phyloP scores from a whole-genome alignment of 1,284 basidiomycete species.

The Cryptococcus maquisensis region DNA sequence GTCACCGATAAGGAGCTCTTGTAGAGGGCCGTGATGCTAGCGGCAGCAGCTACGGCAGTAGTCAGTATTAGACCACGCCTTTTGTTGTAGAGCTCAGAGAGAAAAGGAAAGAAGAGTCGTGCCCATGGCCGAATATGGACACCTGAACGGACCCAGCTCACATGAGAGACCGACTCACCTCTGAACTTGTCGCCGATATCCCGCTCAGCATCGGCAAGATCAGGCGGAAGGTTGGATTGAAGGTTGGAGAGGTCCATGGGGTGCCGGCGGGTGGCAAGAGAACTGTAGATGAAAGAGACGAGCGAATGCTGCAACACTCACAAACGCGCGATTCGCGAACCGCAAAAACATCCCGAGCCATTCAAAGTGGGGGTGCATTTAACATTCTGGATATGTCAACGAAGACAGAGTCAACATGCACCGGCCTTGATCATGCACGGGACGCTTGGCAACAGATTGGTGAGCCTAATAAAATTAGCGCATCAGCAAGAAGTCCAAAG shows the following conservation, averaged over 20 bases:
- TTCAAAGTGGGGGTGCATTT: no score
- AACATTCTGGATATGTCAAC: no score
- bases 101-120: neutral
- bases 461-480: no score
- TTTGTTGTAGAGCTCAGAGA: neutral
- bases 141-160: neutral
- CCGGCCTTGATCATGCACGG: no score
- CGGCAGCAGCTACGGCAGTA: slow-evolving; percentile 44
- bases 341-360: no score
- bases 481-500: no score
- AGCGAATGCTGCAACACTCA: neutral
- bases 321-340: no score
- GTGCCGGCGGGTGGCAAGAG: neutral
- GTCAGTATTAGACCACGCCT: neutral
- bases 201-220: slow-evolving; percentile 47
- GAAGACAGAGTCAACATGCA: no score
- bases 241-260: slow-evolving; percentile 48
- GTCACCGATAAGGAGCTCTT: slow-evolving; percentile 46
- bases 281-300: neutral
- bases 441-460: no score
- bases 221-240: slow-evolving; percentile 42
- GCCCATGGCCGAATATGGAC: no score
- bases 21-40: slow-evolving; percentile 49
- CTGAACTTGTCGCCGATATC: slow-evolving; percentile 51
- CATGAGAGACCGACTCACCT: slow-evolving; percentile 32